Evolutionary conservation across 2,329 filamentous ascomycete species (phyloP).

Genomic region (Ceratocystiopsis brevicomis): DNA sequence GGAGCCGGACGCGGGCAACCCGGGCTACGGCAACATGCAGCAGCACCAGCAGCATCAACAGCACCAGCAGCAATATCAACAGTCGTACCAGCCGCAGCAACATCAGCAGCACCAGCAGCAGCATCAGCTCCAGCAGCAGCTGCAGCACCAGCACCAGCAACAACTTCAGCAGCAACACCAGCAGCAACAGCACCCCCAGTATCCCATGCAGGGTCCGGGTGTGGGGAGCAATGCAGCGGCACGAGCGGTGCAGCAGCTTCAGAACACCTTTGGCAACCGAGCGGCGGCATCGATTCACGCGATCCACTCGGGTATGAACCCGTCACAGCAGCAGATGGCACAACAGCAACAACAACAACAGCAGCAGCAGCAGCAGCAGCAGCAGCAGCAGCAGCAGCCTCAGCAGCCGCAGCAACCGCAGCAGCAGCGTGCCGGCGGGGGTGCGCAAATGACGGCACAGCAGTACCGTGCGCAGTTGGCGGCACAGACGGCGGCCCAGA

Average conservation of each 20-base stretch:
- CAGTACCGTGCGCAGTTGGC: slow-evolving; percentile 18
- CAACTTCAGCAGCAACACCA: no score
- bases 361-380: no score
- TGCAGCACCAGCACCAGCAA: no score
- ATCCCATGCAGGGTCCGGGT: slow-evolving; percentile 4
- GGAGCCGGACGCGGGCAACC: slow-evolving; percentile 3
- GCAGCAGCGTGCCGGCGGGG: neutral
- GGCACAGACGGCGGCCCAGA: slow-evolving; percentile 16
- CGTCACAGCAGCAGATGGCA: slow-evolving; percentile 7
- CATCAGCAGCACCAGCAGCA: no score
- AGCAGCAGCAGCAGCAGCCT: slow-evolving; percentile 11
- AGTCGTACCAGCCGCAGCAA: no score
- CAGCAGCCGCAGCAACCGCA: slow-evolving; percentile 13
- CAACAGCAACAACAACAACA: slow-evolving; percentile 9
- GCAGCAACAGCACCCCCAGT: no score
- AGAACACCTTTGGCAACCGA: slow-evolving; percentile 40
- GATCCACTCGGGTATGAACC: slow-evolving; percentile 27
- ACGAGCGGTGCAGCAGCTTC: slow-evolving; percentile 37
- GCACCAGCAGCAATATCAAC: no score
- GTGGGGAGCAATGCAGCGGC: slow-evolving; percentile 25
- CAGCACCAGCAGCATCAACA: no score
- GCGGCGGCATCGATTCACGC: slow-evolving; percentile 50
- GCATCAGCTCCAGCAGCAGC: no score
- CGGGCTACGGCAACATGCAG: no score
- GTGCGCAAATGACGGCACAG: slow-evolving; percentile 13